Evolutionary conservation across 2,329 filamentous ascomycete species (phyloP).

Genomic region (Fusarium devonianum): DNA sequence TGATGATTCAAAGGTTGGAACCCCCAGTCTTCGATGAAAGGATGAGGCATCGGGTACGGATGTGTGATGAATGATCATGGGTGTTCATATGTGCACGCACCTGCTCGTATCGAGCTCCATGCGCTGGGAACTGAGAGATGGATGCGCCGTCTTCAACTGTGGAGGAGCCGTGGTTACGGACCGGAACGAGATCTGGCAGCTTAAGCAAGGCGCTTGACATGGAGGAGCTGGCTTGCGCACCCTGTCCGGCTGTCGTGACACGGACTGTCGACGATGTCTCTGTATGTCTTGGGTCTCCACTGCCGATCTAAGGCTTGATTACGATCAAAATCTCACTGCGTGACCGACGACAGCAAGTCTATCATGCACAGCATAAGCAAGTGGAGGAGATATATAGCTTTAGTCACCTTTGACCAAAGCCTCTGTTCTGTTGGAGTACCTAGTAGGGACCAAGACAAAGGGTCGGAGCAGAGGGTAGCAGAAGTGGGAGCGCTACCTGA

Average conservation of each 20-base stretch:
- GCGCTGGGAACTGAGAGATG: neutral
- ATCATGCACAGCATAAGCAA: neutral
- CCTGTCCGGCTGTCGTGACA: conserved; percentile 22
- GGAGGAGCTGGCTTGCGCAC: conserved; percentile 17
- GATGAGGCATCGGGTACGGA: conserved; percentile 1
- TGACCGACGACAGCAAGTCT: neutral
- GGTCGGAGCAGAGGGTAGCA: conserved; percentile 6
- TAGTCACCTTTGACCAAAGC: too few relatives aligned
- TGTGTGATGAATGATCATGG: conserved; percentile 8
- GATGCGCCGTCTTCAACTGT: conserved; percentile 1
- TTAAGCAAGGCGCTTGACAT: conserved; percentile 19
- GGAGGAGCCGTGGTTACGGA: conserved; percentile 3
- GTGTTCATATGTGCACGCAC: conserved; percentile 1
- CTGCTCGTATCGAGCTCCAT: conserved; percentile 2
- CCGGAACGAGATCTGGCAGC: conserved; percentile 28
- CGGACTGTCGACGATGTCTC: conserved; percentile 21
- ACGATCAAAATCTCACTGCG: conserved; percentile 1
- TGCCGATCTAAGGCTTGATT: conserved; percentile 6
- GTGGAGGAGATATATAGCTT: too few relatives aligned
- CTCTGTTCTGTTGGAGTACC: too few relatives aligned
- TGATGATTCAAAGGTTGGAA: conserved; percentile 4
- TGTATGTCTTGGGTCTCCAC: conserved; percentile 21
- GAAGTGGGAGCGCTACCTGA: conserved; percentile 33
- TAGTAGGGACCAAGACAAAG: conserved; percentile 17
- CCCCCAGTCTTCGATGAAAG: conserved; percentile 9